Conservation (phyloP, 306 rosid species). For the Pyrus communis region DNA sequence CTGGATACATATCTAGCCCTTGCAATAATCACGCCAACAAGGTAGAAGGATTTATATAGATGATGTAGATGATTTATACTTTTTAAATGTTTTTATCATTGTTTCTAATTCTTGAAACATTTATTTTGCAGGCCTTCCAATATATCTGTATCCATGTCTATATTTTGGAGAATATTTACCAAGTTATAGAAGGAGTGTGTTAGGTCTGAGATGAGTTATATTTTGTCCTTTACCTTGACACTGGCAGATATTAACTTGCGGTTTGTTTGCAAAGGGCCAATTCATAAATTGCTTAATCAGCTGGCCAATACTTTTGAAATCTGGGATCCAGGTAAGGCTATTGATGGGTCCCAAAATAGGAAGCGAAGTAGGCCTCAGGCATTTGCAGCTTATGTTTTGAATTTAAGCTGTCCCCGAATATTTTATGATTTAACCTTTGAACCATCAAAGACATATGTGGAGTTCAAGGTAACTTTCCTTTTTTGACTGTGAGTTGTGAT, state of each 20-base stretch:
- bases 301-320: slow-evolving; percentile 54
- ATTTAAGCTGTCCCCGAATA: slow-evolving; percentile 67
- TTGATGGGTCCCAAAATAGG: slow-evolving; percentile 34
- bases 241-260: slow-evolving; percentile 72
- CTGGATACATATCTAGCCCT: slow-evolving; percentile 71
- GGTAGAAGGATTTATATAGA: slow-evolving; percentile 37
- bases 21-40: slow-evolving; percentile 40
- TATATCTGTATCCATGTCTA: slow-evolving; percentile 82
- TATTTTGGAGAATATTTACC: slow-evolving; percentile 23
- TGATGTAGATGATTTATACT: slow-evolving; percentile 9
- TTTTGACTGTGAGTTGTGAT: not conserved
- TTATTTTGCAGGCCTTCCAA: slow-evolving; percentile 71
- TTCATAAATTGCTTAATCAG: slow-evolving; percentile 80
- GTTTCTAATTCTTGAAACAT: not conserved
- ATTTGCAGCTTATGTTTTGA: slow-evolving; percentile 63
- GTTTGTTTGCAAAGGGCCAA: slow-evolving; percentile 78
- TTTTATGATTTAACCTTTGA: slow-evolving; percentile 75
- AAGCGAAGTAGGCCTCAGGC: slow-evolving; percentile 66
- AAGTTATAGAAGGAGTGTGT: slow-evolving; percentile 17
- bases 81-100: not conserved
- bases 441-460: slow-evolving; percentile 75
- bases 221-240: slow-evolving; percentile 44
- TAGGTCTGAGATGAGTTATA: slow-evolving; percentile 22
- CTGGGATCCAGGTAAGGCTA: slow-evolving; percentile 31
- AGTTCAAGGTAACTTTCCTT: slow-evolving; percentile 65